A percentile compares a stretch with the other conserved stretches of the same genome.
phyloP scores from a whole-genome alignment of 1,139 yeast species.

The Blastobotrys raffinosifermentans region DNA sequence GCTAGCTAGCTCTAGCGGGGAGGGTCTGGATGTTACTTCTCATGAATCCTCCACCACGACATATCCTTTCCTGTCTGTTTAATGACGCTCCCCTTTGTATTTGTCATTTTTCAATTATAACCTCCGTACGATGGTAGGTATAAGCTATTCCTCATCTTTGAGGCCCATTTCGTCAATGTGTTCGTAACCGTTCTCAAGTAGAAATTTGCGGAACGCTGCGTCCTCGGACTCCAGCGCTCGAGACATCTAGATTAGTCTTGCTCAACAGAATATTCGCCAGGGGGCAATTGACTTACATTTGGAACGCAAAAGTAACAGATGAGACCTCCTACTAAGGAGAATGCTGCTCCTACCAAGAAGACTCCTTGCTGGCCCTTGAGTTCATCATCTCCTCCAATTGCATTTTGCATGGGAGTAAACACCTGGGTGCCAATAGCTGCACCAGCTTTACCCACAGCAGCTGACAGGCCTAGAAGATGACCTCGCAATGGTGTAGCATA shows the following conservation, averaged over 20 bases:
- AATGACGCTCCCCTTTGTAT: too few relatives aligned
- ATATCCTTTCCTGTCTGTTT: too few relatives aligned
- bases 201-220: constrained; percentile 2
- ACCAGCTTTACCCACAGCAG: constrained; percentile 85
- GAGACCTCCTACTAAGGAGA: constrained; percentile 10
- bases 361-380: constrained; percentile 12
- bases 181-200: constrained; percentile 5
- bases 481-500: constrained; percentile 87
- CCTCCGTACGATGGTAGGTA: too few relatives aligned
- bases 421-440: constrained; percentile 86
- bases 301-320: constrained; percentile 9
- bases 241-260: too few relatives aligned
- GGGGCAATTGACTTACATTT: too few relatives aligned
- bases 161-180: constrained; percentile 6
- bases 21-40: too few relatives aligned
- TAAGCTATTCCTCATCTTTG: constrained; percentile 5
- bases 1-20: too few relatives aligned
- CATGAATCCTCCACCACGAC: too few relatives aligned
- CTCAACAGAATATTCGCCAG: too few relatives aligned
- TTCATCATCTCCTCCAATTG: constrained; percentile 9
- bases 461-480: constrained; percentile 80
- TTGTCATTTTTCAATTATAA: too few relatives aligned
- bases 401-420: constrained; percentile 37
- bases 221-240: constrained; percentile 8
- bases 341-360: constrained; percentile 9